A percentile compares a stretch with the other conserved stretches of the same genome.
Conservation (phyloP, 202 grass and related monocot genomes). For the Bolboschoenoplectus hybrid region DNA sequence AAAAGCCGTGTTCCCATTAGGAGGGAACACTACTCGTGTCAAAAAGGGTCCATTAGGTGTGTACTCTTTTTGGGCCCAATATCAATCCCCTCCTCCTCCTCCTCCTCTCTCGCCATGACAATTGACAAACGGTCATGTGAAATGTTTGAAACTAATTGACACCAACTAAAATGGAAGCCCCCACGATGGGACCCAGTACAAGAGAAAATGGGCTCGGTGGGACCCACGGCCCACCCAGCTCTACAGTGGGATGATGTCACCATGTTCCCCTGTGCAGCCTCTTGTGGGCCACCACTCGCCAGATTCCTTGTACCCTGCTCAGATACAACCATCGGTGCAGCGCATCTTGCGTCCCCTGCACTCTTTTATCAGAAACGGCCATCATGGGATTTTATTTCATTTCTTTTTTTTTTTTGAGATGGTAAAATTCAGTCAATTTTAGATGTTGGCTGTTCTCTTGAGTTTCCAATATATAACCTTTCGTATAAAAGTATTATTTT, state of each 20-base stretch:
- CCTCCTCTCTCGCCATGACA: conserved; percentile 16
- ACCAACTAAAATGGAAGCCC: conserved; percentile 31
- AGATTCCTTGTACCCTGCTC: conserved; percentile 23
- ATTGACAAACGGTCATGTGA: conserved; percentile 59
- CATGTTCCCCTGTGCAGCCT: conserved; percentile 31
- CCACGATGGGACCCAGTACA: conserved; percentile 36
- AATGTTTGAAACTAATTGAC: conserved; percentile 36
- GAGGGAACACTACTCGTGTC: conserved; percentile 28
- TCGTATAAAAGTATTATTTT: no score
- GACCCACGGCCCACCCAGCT: conserved; percentile 35
- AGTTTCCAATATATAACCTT: no score
- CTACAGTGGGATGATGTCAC: conserved; percentile 36
- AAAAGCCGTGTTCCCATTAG: not conserved
- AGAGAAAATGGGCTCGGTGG: conserved; percentile 34
- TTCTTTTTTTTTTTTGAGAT: no score
- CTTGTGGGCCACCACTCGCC: conserved; percentile 36
- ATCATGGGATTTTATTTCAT: no score
- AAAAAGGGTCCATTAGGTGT: conserved; percentile 9
- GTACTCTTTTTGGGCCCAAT: conserved; percentile 29
- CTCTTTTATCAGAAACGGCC: not conserved
- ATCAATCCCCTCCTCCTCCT: not conserved
- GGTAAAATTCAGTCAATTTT: no score
- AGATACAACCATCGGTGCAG: not conserved
- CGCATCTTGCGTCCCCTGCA: not conserved
- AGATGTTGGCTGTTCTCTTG: no score